Percentiles rank a stretch among this genome's conserved stretches.
phyloP scores from a whole-genome alignment of 169 alveolate species.

The Babesia divergens region DNA sequence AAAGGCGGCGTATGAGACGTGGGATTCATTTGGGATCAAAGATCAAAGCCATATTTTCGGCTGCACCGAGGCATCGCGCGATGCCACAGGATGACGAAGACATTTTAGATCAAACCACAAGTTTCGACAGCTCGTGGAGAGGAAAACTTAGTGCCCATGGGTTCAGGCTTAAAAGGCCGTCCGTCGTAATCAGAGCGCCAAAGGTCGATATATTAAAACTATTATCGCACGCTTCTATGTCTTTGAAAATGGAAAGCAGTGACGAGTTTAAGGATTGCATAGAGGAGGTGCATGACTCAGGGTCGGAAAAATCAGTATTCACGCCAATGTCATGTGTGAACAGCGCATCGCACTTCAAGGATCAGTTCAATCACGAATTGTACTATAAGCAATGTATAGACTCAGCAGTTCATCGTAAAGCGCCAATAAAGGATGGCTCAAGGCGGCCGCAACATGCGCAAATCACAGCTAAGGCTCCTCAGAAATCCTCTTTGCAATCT shows the following conservation, averaged over 20 bases:
- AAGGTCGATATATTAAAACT: neutral
- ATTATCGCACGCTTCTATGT: constrained; percentile 8
- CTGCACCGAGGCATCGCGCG: constrained; percentile 11
- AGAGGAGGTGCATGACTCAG: neutral
- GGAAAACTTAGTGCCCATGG: neutral
- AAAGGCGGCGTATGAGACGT: neutral
- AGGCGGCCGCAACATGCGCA: neutral
- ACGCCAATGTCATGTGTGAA: neutral
- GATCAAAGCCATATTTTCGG: neutral
- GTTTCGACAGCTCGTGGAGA: neutral
- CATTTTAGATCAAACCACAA: neutral
- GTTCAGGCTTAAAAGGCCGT: neutral
- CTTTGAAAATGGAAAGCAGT: neutral
- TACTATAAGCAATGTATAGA: constrained; percentile 10
- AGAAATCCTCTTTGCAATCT: neutral
- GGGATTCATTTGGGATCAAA: neutral
- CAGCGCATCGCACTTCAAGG: neutral
- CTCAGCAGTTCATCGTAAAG: constrained; percentile 7
- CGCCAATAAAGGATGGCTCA: neutral
- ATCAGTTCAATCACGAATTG: constrained; percentile 1
- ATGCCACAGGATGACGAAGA: neutral
- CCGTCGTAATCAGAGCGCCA: neutral
- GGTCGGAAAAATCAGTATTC: neutral
- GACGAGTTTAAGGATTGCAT: neutral
- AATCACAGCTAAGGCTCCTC: neutral